Evolutionary conservation across 768 basidiomycete genomes (phyloP).

Genomic region (Tricholoma sp.): DNA sequence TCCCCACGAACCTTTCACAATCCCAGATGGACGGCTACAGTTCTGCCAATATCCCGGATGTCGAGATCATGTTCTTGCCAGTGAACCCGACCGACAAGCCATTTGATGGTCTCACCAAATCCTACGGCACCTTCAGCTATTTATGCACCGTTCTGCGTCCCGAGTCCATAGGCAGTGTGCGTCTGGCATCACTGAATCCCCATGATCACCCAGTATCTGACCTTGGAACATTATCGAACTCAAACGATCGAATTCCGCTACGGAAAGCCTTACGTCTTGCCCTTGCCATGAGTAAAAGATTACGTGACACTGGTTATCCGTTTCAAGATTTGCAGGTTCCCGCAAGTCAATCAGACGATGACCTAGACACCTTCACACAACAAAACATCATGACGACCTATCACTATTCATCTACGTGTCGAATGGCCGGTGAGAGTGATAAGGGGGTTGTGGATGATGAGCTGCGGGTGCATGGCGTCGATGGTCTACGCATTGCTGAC

Average conservation of each 20-base stretch:
- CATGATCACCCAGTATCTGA: conserved; percentile 24
- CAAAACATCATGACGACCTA: conserved; percentile 23
- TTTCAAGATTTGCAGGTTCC: conserved; percentile 23
- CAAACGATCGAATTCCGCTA: conserved; percentile 16
- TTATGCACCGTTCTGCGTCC: conserved; percentile 22
- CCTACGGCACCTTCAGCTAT: conserved; percentile 20
- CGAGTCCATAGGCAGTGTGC: conserved; percentile 15
- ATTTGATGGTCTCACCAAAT: conserved; percentile 10
- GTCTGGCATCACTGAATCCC: conserved; percentile 25
- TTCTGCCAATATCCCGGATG: conserved; percentile 29
- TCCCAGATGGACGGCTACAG: conserved; percentile 13
- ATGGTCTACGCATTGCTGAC: conserved; percentile 17
- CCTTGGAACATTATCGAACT: too few relatives aligned
- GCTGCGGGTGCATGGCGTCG: conserved; percentile 19
- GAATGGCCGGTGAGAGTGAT: conserved; percentile 29
- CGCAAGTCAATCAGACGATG: conserved; percentile 20
- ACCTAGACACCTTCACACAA: conserved; percentile 26
- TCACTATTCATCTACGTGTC: conserved; percentile 33
- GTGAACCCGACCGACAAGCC: conserved; percentile 8
- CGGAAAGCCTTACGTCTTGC: conserved; percentile 23
- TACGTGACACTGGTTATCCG: conserved; percentile 24
- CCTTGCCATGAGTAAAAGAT: too few relatives aligned
- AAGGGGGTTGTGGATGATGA: conserved; percentile 18
- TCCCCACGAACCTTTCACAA: conserved; percentile 4
- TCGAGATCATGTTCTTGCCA: conserved; percentile 31